phyloP scores from a whole-genome alignment of 495 filamentous ascomycete genomes.

The Aspergillus cavernicola region DNA sequence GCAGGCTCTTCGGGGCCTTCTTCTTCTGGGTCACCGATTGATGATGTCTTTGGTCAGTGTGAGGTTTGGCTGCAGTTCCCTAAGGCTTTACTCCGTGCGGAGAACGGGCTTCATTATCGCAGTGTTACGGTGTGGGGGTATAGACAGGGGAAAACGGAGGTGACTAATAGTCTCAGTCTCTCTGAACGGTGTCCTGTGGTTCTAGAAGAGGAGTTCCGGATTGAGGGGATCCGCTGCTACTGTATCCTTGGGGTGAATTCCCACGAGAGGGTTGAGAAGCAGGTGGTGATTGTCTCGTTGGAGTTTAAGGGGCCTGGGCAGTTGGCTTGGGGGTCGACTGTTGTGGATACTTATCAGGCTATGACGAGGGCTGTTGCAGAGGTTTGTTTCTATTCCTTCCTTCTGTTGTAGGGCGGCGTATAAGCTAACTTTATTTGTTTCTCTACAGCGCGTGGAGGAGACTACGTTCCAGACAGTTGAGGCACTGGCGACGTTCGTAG shows the following conservation, averaged over 20 bases:
- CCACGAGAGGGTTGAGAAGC: constrained; percentile 56
- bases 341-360: constrained; percentile 42
- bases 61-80: constrained; percentile 41
- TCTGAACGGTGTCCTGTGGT: constrained; percentile 31
- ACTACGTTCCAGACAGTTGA: constrained; percentile 56
- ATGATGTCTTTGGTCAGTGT: constrained; percentile 34
- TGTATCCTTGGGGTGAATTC: constrained; percentile 56
- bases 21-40: constrained; percentile 22
- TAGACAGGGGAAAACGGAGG: constrained; percentile 14
- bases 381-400: constrained; percentile 23
- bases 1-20: neutral
- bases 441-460: constrained; percentile 45
- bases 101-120: constrained; percentile 40
- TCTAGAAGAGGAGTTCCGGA: constrained; percentile 42
- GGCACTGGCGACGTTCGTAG: constrained; percentile 51
- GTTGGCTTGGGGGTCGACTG: constrained; percentile 37
- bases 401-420: constrained; percentile 9
- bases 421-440: constrained; percentile 2
- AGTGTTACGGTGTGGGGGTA: constrained; percentile 40
- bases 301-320: constrained; percentile 42
- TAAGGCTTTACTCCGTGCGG: constrained; percentile 41
- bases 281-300: constrained; percentile 50
- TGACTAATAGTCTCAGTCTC: constrained; percentile 8
- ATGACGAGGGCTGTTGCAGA: constrained; percentile 44
- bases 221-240: constrained; percentile 43